Evolutionary conservation across 1,139 yeast species (phyloP), one percentile per base, ranked within the genome.

Genomic region (Hansenula lynferdii): DNA sequence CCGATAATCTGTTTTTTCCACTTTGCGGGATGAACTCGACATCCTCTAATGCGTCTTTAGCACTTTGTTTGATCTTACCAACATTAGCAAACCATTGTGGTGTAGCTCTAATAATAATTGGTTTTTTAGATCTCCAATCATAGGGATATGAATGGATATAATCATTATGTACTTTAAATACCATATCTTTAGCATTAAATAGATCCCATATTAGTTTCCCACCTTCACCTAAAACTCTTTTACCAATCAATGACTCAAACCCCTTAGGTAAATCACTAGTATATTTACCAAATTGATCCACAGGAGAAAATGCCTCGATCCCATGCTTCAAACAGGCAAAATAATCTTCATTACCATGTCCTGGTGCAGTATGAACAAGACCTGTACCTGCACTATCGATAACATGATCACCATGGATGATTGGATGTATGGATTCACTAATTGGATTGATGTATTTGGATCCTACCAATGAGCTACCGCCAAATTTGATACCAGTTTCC

Each of bases 81-180:
- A 92, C 84, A 57, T 90, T 86, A 6, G 95, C 86, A 62, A 92
- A 92, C 94, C 97, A 92, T 60, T 92, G 99, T 1, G 97, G 94
- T 0, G 98, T 92, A 0, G 98, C 82, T 41, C 97, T 70, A 47
- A 92, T 89, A 39, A 92, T 81, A n/a, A 94, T 90, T 0, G 98
- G 98, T 34, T 83, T 84, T 55, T 89, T 89, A 4, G 96, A 85
- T 52, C 98, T 75, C 98, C 98, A 92, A 57, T 94, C 98, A 54
- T 86, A 89, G 0, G 98, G 98, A 51, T 90, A 92, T 2, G 94
- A 86, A 60, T 92, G 99, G 8, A 60, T 61, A 55, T 83, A 83
- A 23, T 66, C 64, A 25, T 68, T 64, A 42, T 79, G 69, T 8
- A 72, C 49, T 22, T 68, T 59, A 45, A 70, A 69, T 2, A 84